Evolutionary conservation across 2,329 filamentous ascomycete genomes (phyloP).

Genomic region (Cytospora paraplurivora): DNA sequence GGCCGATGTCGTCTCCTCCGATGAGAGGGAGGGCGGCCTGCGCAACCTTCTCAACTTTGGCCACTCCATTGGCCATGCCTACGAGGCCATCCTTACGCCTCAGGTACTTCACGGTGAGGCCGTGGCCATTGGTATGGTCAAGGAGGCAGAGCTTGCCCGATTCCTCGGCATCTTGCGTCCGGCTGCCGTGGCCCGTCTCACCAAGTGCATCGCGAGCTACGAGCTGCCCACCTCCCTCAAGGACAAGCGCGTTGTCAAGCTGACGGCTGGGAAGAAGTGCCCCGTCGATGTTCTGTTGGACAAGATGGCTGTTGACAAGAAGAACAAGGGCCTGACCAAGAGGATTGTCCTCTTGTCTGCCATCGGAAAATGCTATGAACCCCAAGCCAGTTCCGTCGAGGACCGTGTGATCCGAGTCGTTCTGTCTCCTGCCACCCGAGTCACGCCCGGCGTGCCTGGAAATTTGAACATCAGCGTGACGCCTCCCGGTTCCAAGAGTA

Average conservation of each 20-base stretch:
- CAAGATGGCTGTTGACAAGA: conserved; percentile 99
- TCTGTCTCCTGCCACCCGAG: conserved; percentile 75
- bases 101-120: conserved; percentile 95
- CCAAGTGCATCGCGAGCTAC: conserved; percentile 94
- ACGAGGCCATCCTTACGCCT: conserved; percentile 92
- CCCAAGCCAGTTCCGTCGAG: conserved; percentile 83
- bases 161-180: conserved; percentile 84
- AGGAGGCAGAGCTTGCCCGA: conserved; percentile 90
- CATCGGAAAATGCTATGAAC: conserved; percentile 86
- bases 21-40: conserved; percentile 91
- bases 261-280: conserved; percentile 85
- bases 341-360: conserved; percentile 91
- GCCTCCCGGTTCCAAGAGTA: conserved; percentile 94
- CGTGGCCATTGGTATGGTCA: conserved; percentile 97
- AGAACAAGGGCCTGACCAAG: conserved; percentile 93
- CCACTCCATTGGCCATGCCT: conserved; percentile 95
- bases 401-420: conserved; percentile 82
- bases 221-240: conserved; percentile 82
- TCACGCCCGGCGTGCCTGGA: conserved; percentile 71
- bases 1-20: conserved; percentile 88
- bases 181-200: conserved; percentile 83
- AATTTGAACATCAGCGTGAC: conserved; percentile 72
- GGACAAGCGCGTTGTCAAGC: conserved; percentile 78
- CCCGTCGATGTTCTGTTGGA: conserved; percentile 81
- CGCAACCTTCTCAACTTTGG: conserved; percentile 96